A percentile compares a stretch with the other conserved stretches of the same genome.
Evolutionary conservation across 345 rosid species (phyloP).

Genomic region (Diplotaxis tenuifolia): DNA sequence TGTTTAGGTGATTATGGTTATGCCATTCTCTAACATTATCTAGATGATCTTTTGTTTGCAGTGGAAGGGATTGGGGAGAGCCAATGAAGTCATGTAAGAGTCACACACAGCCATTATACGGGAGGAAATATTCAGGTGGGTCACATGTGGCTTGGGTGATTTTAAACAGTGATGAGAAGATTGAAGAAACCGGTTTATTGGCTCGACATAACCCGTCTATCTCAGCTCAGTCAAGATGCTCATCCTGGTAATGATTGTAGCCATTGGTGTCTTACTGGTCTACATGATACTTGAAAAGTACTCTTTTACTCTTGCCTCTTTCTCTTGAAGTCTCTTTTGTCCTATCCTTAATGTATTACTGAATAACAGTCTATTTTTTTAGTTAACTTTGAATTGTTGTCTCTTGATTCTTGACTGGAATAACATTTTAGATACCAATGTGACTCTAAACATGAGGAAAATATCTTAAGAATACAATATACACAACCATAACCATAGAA

Average conservation of each 20-base stretch:
- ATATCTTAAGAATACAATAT: not conserved
- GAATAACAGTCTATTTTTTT: not conserved
- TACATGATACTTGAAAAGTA: slow-evolving; percentile 88
- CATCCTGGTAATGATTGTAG: slow-evolving; percentile 59
- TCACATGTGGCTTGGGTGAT: too few species aligned
- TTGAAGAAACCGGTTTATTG: slow-evolving; percentile 67
- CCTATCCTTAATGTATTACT: not conserved
- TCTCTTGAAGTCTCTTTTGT: slow-evolving; percentile 36
- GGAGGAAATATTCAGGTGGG: slow-evolving; percentile 66
- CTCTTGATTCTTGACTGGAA: slow-evolving; percentile 13
- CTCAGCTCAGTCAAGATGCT: slow-evolving; percentile 66
- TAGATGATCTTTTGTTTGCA: slow-evolving; percentile 18
- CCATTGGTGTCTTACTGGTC: slow-evolving; percentile 96
- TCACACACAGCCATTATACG: too few species aligned
- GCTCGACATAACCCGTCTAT: slow-evolving; percentile 62
- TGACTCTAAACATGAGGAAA: not conserved
- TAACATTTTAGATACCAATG: not conserved
- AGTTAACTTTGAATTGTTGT: slow-evolving; percentile 6
- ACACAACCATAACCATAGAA: not conserved
- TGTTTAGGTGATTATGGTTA: too few species aligned
- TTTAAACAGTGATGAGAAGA: slow-evolving; percentile 68
- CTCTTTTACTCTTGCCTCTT: slow-evolving; percentile 59
- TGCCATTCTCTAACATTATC: too few species aligned
- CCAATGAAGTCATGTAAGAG: slow-evolving; percentile 59
- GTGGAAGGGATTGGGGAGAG: slow-evolving; percentile 85